Evolutionary conservation across 2,329 filamentous ascomycete species (phyloP).

Genomic region (Neofusicoccum kwambonambiense): DNA sequence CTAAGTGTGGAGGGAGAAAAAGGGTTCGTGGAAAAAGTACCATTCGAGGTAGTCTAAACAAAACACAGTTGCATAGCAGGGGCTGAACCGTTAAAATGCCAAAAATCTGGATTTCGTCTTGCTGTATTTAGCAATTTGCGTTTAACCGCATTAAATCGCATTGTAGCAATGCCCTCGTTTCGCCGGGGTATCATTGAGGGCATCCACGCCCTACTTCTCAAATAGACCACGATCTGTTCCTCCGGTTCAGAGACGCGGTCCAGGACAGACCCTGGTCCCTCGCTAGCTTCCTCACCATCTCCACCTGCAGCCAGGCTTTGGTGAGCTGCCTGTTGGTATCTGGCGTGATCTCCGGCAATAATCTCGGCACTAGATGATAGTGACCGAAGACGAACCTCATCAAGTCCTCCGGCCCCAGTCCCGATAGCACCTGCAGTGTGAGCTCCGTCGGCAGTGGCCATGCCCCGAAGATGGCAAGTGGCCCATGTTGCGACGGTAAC

Average conservation of each 20-base stretch:
- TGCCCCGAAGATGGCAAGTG: conserved; percentile 5
- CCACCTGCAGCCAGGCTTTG: conserved; percentile 14
- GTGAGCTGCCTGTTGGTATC: conserved; percentile 14
- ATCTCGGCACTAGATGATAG: background rate
- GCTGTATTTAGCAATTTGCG: background rate
- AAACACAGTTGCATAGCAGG: background rate
- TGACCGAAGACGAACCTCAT: conserved; percentile 31
- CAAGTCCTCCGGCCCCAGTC: conserved; percentile 28
- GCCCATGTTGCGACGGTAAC: background rate
- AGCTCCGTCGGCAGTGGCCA: conserved; percentile 34
- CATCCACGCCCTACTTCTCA: background rate
- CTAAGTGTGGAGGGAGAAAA: too few relatives aligned
- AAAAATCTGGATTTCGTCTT: background rate
- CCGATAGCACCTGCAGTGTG: conserved; percentile 33
- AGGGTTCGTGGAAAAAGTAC: too few relatives aligned
- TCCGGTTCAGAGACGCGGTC: conserved; percentile 4
- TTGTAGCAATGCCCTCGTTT: background rate
- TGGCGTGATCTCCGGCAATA: background rate
- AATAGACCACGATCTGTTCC: conserved; percentile 10
- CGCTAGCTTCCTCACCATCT: conserved; percentile 9
- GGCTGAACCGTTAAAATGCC: background rate
- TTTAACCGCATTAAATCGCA: background rate
- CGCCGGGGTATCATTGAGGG: background rate
- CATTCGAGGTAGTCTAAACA: background rate
- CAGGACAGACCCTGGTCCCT: background rate